A percentile compares a stretch with the other conserved stretches of the same genome.
Evolutionary conservation across 768 basidiomycete species (phyloP).

Genomic region (Candolleomyces aberdarensis): DNA sequence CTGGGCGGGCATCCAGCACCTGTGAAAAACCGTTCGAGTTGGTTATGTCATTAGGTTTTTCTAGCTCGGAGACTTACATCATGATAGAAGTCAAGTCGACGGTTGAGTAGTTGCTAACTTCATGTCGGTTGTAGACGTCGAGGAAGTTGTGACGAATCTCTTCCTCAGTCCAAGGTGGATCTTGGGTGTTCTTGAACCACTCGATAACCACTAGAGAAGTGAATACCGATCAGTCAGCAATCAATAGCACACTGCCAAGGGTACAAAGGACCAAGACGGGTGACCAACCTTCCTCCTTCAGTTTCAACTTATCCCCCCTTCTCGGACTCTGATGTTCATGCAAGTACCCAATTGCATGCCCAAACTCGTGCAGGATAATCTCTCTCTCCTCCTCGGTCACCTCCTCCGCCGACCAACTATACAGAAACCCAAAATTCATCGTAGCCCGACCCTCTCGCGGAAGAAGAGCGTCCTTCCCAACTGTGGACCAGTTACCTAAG

Average conservation of each 20-base stretch:
- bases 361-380: conserved; percentile 18
- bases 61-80: conserved; percentile 9
- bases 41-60: neutral
- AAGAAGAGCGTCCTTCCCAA: conserved; percentile 8
- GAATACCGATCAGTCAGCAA: neutral
- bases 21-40: neutral
- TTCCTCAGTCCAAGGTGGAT: conserved; percentile 5
- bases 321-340: conserved; percentile 17
- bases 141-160: conserved; percentile 11
- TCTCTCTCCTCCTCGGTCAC: conserved; percentile 6
- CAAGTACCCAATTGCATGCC: conserved; percentile 14
- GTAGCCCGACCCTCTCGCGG: neutral
- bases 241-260: too few relatives aligned
- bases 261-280: neutral
- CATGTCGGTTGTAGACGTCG: conserved; percentile 9
- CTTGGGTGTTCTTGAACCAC: conserved; percentile 9
- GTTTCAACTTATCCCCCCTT: conserved; percentile 10
- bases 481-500: conserved; percentile 12
- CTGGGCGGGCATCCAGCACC: conserved; percentile 18
- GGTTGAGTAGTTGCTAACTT: conserved; percentile 14
- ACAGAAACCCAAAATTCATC: conserved; percentile 15
- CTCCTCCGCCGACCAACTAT: neutral
- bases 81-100: conserved; percentile 16
- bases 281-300: conserved; percentile 10
- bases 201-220: conserved; percentile 8